Percentiles rank a stretch among this genome's conserved stretches.
These are phyloP conservation scores for Xanthoconium separans DNA, from an alignment of 1,284 basidiomycete species.

Conservation along the genomic window DNA sequence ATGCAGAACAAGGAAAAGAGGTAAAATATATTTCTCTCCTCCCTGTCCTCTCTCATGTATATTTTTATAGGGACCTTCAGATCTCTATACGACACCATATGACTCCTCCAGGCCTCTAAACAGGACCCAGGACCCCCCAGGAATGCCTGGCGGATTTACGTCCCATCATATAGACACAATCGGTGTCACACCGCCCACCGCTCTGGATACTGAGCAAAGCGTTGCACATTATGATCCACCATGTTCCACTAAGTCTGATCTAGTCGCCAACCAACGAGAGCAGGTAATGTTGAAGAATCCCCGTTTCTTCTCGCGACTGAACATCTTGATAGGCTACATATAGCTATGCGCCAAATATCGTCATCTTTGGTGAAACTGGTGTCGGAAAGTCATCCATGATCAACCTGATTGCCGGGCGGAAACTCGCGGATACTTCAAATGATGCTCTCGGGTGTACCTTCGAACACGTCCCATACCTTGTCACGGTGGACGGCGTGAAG, in stretches of 20 bases:
- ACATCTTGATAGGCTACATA: neutral
- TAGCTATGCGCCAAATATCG: constrained; percentile 1
- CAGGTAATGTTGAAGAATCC: neutral
- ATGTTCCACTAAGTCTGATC: neutral
- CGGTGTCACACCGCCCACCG: neutral
- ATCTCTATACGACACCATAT: neutral
- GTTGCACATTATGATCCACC: neutral
- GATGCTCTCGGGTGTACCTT: constrained; percentile 4
- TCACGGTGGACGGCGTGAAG: neutral
- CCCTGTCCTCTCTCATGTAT: neutral
- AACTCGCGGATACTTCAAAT: constrained; percentile 2
- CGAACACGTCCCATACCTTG: neutral
- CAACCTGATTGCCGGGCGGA: constrained; percentile 6
- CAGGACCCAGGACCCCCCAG: neutral
- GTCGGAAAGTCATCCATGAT: constrained; percentile 11
- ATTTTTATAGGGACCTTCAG: neutral
- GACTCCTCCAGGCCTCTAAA: neutral
- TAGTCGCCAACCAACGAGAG: neutral
- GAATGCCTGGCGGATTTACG: neutral
- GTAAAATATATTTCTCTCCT: neutral
- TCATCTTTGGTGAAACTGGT: constrained; percentile 8
- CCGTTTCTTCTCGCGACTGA: neutral
- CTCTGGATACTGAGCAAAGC: neutral
- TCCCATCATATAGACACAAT: neutral
- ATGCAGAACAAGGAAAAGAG: neutral